Evolutionary conservation across 2,329 filamentous ascomycete genomes (phyloP).

Genomic region (Nannizziopsis arthrosporioides): DNA sequence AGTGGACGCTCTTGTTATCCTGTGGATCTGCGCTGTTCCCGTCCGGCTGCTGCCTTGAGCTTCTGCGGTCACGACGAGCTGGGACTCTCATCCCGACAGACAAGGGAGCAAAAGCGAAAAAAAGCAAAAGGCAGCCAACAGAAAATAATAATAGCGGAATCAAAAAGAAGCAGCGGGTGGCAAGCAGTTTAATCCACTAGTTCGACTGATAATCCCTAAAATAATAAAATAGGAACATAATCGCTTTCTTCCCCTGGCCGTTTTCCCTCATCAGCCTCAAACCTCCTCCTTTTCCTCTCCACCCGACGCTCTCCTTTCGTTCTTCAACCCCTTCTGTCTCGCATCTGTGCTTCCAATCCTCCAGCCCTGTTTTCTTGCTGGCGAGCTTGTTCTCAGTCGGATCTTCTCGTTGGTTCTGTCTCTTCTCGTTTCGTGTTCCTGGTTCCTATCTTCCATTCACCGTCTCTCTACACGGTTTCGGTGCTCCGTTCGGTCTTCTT

Average conservation of each 20-base stretch:
- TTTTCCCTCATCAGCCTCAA: not conserved
- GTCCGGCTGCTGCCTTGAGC: too few relatives aligned
- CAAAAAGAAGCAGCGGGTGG: too few relatives aligned
- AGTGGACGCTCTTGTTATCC: too few relatives aligned
- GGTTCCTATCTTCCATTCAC: not conserved
- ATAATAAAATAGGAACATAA: not conserved
- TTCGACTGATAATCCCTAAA: too few relatives aligned
- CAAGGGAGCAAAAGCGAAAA: too few relatives aligned
- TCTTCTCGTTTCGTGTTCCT: constrained; percentile 5
- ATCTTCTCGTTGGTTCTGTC: constrained; percentile 13
- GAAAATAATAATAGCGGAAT: too few relatives aligned
- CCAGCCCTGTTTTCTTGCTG: constrained; percentile 4
- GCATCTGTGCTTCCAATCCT: constrained; percentile 1
- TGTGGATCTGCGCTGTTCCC: too few relatives aligned
- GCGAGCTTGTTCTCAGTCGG: constrained; percentile 11
- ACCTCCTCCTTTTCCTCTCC: not conserved
- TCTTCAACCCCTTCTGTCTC: not conserved
- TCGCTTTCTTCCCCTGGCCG: not conserved
- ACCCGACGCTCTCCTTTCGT: not conserved
- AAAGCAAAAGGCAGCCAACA: too few relatives aligned
- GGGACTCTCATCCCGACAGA: too few relatives aligned
- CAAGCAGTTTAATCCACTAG: too few relatives aligned
- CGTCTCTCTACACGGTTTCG: not conserved
- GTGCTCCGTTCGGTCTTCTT: not conserved
- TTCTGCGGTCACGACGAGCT: too few relatives aligned